These are phyloP conservation scores for Penicillium manginii DNA, from an alignment of 495 filamentous ascomycete genomes.

Conservation along the genomic window DNA sequence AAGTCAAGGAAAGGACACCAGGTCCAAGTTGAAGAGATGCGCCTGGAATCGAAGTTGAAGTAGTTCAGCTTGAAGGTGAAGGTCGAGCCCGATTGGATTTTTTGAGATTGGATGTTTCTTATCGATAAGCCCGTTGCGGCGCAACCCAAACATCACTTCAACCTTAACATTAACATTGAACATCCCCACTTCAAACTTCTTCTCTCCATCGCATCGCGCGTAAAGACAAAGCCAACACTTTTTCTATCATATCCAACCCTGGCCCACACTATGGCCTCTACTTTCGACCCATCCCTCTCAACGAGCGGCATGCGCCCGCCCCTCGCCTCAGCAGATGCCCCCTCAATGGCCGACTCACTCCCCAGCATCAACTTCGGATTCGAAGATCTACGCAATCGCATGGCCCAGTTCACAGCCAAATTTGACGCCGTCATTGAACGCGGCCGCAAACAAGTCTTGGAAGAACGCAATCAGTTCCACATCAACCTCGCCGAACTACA, in stretches of 20 bases:
- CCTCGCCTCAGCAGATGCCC: conserved; percentile 56
- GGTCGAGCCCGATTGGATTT: conserved; percentile 12
- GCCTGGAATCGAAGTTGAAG: background rate
- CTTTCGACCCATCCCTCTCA: conserved; percentile 76
- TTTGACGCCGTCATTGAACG: conserved; percentile 95
- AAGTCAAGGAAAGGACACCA: too few relatives aligned
- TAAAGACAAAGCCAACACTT: too few relatives aligned
- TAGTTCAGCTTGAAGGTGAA: background rate
- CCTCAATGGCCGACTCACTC: conserved; percentile 77
- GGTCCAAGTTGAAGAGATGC: too few relatives aligned
- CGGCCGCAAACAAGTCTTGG: conserved; percentile 82
- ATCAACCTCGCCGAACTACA: conserved; percentile 88
- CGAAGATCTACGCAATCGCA: conserved; percentile 91
- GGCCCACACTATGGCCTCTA: conserved; percentile 33
- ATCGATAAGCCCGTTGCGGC: conserved; percentile 39
- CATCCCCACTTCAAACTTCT: background rate
- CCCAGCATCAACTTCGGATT: conserved; percentile 95
- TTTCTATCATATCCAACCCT: background rate
- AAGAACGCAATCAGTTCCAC: conserved; percentile 91
- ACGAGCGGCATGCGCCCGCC: conserved; percentile 75
- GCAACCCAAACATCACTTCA: conserved; percentile 31
- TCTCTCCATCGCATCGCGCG: background rate
- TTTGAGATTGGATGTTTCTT: conserved; percentile 17
- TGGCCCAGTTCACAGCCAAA: conserved; percentile 87
- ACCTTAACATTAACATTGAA: background rate